Percentiles rank a stretch among this genome's conserved stretches.
These are phyloP conservation scores for Zoysia pacifica DNA, from an alignment of 176 grass and related monocot species.

Conservation along the genomic window DNA sequence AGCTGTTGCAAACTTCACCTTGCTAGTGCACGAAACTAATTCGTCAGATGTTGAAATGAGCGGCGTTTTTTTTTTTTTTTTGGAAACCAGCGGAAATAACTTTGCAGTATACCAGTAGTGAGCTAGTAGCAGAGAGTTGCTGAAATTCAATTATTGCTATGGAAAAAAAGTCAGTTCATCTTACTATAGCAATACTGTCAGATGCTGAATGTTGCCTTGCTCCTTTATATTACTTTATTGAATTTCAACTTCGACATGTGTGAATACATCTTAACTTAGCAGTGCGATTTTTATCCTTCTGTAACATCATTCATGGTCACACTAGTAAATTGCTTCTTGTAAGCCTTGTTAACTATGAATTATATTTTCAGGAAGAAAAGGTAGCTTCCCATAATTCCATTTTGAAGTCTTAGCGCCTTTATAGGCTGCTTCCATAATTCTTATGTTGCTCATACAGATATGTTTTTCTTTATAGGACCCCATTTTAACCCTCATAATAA, in stretches of 20 bases:
- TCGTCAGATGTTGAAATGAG: neutral
- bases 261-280: slow-evolving; percentile 11
- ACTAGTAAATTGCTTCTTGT: neutral
- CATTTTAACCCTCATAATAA: slow-evolving; percentile 74
- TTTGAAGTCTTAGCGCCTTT: neutral
- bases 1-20: slow-evolving; percentile 3
- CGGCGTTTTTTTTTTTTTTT: no score
- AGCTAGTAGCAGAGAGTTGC: neutral
- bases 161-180: no score
- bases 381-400: neutral
- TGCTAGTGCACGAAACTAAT: slow-evolving; percentile 4
- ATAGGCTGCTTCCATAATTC: neutral
- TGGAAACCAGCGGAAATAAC: no score
- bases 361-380: slow-evolving; percentile 13
- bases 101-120: neutral
- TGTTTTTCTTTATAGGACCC: slow-evolving; percentile 43
- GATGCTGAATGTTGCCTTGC: neutral
- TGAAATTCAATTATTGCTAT: neutral
- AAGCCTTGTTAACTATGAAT: neutral
- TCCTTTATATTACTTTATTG: neutral
- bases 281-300: neutral
- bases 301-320: neutral
- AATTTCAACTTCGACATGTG: neutral
- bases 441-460: neutral
- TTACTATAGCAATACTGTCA: neutral